Evolutionary conservation across 768 basidiomycete genomes (phyloP), one percentile per base, ranked within the genome.

Genomic region (Russula virescens): DNA sequence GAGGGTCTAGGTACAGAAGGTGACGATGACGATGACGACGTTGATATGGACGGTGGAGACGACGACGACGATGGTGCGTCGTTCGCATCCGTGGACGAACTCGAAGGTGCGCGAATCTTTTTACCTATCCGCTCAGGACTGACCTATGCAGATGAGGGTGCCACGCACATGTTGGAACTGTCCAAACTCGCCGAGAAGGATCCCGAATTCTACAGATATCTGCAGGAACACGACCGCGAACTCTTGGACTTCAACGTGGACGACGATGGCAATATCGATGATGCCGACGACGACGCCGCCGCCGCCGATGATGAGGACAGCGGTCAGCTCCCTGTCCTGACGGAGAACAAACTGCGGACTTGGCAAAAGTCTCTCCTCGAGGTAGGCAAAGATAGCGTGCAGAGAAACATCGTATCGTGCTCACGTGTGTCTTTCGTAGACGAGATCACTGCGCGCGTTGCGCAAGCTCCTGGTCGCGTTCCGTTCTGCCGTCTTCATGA

Each of bases 201-300:
- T 73, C 96, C 96, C n/a, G 96, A 97, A 71, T 99, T 98, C 77
- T 99, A 85, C 87, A 93, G 95, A 75, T 99, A 95, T 72, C 80
- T 99, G 2, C 88, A 95, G 76, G 92, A 98, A 75, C 94, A 99
- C 71, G 97, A 99, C 74, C 78, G 80, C 62, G 94, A 94, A 59
- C 78, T 98, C n/a, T 79, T 99, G 2, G 81, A 91, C 5, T 98
- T 98, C 71, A 69, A 78, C 57, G 74, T 70, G 25, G 74, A 73
- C 1, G 74, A 73, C 1, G 78, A 71, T 25, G 74, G 72, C 1
- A 74, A 73, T 2, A 78, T 70, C 3, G 75, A 72, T 14, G 80
- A 75, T 6, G 79, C 75, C 1, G 79, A 76, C 31, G 80, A 80
- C 26, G 78, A 72, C 42, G 79, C 74, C 13, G 74, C 70, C 11